These are phyloP conservation scores for Podaxis sp. DNA, from an alignment of 768 basidiomycete genomes.

Conservation along the genomic window DNA sequence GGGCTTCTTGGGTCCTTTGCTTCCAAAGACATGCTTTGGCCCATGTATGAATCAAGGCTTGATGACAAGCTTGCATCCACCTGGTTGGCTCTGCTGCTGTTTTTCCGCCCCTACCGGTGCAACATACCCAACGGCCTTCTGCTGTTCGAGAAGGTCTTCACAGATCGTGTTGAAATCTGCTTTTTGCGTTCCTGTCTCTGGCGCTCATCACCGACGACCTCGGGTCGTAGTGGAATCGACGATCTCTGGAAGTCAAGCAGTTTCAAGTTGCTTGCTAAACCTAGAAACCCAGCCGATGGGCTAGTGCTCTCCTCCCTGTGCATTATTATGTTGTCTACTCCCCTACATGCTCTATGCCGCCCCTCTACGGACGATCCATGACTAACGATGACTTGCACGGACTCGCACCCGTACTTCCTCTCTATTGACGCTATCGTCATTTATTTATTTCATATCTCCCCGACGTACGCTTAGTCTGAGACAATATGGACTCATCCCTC, in stretches of 20 bases:
- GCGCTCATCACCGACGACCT: slow-evolving; percentile 1
- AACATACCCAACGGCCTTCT: background rate
- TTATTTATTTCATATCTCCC: background rate
- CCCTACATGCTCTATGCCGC: background rate
- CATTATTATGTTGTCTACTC: background rate
- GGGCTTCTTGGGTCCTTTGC: background rate
- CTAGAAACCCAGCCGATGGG: background rate
- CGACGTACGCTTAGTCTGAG: background rate
- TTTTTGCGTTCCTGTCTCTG: background rate
- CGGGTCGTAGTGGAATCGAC: background rate
- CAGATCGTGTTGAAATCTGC: background rate
- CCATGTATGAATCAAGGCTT: slow-evolving; percentile 10
- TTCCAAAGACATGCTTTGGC: slow-evolving; percentile 1
- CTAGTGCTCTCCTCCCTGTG: background rate
- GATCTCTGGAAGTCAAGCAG: background rate
- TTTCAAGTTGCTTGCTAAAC: background rate
- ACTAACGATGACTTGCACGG: background rate
- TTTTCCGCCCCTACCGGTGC: background rate
- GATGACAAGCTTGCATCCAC: slow-evolving; percentile 1
- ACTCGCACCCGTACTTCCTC: background rate
- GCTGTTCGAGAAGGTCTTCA: background rate
- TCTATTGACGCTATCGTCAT: background rate
- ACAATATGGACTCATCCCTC: background rate
- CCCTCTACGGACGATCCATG: background rate
- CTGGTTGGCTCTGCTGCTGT: slow-evolving; percentile 9